Evolutionary conservation across 2,329 filamentous ascomycete species (phyloP).

Genomic region (Pseudogymnoascus sp.): DNA sequence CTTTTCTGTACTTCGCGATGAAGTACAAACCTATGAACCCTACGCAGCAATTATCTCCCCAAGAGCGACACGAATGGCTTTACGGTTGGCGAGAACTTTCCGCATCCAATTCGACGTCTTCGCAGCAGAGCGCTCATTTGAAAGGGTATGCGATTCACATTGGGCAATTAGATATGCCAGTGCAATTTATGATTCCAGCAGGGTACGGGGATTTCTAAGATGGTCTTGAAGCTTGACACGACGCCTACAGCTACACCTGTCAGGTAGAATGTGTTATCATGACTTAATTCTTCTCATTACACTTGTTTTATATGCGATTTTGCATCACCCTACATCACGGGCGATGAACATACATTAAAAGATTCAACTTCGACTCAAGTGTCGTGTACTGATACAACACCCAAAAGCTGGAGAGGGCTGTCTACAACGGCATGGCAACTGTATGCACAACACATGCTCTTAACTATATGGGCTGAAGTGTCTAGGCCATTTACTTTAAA

Average conservation of each 20-base stretch:
- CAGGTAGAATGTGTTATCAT: neutral
- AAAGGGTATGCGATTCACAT: neutral
- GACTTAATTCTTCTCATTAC: neutral
- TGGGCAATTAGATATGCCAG: neutral
- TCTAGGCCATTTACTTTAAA: neutral
- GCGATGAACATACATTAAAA: neutral
- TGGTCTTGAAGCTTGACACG: neutral
- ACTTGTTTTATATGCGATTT: neutral
- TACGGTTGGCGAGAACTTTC: neutral
- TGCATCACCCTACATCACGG: neutral
- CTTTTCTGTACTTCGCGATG: neutral
- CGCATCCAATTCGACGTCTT: neutral
- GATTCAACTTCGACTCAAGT: neutral
- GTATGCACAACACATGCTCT: neutral
- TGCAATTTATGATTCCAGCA: neutral
- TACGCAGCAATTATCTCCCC: neutral
- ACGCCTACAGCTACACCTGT: neutral
- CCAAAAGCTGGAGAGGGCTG: neutral
- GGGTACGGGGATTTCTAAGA: neutral
- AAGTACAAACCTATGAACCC: neutral
- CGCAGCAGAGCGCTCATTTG: neutral
- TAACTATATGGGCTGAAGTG: neutral
- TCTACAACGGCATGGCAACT: neutral
- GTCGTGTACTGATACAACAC: neutral
- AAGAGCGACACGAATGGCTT: neutral